Evolutionary conservation across 805 yeast genomes (phyloP).

Genomic region (Pichia paraexigua): DNA sequence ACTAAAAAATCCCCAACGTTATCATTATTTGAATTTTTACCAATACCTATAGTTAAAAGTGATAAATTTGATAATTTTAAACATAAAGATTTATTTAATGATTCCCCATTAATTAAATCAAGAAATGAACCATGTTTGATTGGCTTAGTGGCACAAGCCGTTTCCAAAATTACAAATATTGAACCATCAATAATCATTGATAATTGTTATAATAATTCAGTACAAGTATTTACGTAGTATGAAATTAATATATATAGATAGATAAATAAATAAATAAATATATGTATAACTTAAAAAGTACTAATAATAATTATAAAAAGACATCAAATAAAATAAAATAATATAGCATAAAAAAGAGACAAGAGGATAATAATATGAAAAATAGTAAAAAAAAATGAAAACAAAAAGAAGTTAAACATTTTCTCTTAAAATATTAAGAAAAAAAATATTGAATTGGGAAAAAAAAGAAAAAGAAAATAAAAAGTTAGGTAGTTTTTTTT

Average conservation of each 20-base stretch:
- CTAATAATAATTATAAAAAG: neutral
- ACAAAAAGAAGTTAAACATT: too few species aligned
- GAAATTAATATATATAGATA: neutral
- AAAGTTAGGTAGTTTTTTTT: too few species aligned
- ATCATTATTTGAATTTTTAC: slow-evolving; percentile 43
- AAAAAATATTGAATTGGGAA: too few species aligned
- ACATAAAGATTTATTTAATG: slow-evolving; percentile 22
- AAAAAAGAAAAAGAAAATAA: too few species aligned
- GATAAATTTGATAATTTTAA: slow-evolving; percentile 34
- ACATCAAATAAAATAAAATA: neutral
- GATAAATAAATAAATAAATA: neutral
- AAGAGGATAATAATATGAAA: neutral
- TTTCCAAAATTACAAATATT: slow-evolving; percentile 42
- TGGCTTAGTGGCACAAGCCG: slow-evolving; percentile 67
- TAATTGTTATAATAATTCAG: slow-evolving; percentile 44
- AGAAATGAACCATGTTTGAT: slow-evolving; percentile 91
- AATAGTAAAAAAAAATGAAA: too few species aligned
- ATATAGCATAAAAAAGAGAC: neutral
- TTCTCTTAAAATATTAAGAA: too few species aligned
- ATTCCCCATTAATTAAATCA: slow-evolving; percentile 55
- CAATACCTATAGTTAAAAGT: slow-evolving; percentile 58
- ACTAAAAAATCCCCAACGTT: slow-evolving; percentile 11
- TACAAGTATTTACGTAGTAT: slow-evolving; percentile 34
- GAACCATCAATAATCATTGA: slow-evolving; percentile 38
- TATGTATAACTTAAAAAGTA: neutral